Percentiles rank a stretch among this genome's conserved stretches.
phyloP scores from a whole-genome alignment of 2,329 filamentous ascomycete species.

The Calonectria pteridis region DNA sequence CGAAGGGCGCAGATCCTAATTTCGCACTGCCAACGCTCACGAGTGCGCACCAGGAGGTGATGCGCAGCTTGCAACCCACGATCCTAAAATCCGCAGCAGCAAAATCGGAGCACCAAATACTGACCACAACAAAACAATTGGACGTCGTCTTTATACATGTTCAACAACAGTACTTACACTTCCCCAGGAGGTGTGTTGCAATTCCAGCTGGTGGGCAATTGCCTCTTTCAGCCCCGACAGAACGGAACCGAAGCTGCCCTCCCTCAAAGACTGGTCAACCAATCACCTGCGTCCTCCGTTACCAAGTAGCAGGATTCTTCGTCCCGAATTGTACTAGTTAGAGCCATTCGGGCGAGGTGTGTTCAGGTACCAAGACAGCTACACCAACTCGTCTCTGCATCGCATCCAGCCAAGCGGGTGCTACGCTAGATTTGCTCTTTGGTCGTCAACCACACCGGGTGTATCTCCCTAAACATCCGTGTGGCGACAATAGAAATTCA shows the following conservation, averaged over 20 bases:
- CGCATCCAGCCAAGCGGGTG: background rate
- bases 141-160: background rate
- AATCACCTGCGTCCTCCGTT: background rate
- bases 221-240: background rate
- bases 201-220: background rate
- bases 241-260: background rate
- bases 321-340: background rate
- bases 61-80: background rate
- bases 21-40: background rate
- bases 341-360: background rate
- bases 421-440: constrained; percentile 9
- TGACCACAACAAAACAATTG: background rate
- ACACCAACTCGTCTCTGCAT: background rate
- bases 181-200: background rate
- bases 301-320: background rate
- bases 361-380: background rate
- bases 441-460: background rate
- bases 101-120: background rate
- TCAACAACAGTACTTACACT: background rate
- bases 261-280: background rate
- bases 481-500: background rate
- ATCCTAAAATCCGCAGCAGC: background rate
- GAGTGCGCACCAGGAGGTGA: background rate
- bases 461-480: background rate
- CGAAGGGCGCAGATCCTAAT: background rate